Evolutionary conservation across 768 basidiomycete genomes (phyloP).

Genomic region (Russula brevipes): DNA sequence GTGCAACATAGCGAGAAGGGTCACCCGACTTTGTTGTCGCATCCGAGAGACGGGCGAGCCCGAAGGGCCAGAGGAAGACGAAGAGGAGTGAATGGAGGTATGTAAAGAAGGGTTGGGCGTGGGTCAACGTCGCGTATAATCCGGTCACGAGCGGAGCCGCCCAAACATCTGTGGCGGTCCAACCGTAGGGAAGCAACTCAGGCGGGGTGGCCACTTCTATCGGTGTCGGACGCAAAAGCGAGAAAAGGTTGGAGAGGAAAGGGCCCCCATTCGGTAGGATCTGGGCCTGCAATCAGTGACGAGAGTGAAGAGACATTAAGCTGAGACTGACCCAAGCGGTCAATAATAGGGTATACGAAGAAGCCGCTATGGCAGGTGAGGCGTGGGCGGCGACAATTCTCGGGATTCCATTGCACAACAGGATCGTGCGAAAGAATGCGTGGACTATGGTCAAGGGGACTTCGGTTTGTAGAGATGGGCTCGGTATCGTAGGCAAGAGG

Average conservation of each 20-base stretch:
- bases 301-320: neutral
- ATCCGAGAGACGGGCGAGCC: conserved; percentile 16
- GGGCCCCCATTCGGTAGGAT: conserved; percentile 51
- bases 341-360: conserved; percentile 21
- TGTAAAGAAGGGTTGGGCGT: conserved; percentile 72
- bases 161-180: conserved; percentile 85
- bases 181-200: conserved; percentile 77
- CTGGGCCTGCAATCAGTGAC: conserved; percentile 6
- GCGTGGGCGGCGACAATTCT: conserved; percentile 14
- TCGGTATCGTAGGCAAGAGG: conserved; percentile 17
- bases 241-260: conserved; percentile 70
- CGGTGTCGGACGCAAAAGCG: conserved; percentile 67
- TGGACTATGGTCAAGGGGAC: conserved; percentile 22
- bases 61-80: conserved; percentile 22
- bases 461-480: conserved; percentile 14
- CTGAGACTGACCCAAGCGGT: conserved; percentile 15
- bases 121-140: conserved; percentile 76
- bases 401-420: conserved; percentile 21
- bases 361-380: conserved; percentile 17
- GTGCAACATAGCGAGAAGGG: conserved; percentile 30
- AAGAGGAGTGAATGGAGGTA: conserved; percentile 20
- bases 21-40: neutral
- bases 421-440: conserved; percentile 17
- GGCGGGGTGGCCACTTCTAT: conserved; percentile 68
- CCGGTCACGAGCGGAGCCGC: conserved; percentile 72